A percentile compares a stretch with the other conserved stretches of the same genome.
These are phyloP conservation scores for Lyophyllum shimeji DNA, from an alignment of 768 basidiomycete genomes.

Conservation along the genomic window DNA sequence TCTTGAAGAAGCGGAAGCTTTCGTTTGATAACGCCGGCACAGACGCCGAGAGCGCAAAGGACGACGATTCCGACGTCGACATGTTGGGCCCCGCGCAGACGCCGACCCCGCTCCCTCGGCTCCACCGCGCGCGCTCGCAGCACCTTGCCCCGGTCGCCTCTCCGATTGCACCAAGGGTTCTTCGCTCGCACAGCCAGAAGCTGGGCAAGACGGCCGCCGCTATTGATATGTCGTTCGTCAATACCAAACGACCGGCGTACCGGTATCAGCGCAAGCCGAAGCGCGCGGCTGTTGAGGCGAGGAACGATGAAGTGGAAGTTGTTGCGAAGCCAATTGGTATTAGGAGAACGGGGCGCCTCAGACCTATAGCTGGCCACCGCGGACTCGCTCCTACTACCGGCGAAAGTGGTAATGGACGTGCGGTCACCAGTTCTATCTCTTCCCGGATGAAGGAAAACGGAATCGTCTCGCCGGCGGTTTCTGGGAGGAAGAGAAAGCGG, in stretches of 20 bases:
- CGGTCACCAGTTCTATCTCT: not conserved
- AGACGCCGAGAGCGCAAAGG: too few species aligned
- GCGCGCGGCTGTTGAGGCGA: not conserved
- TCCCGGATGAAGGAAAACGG: not conserved
- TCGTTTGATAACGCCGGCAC: conserved; percentile 12
- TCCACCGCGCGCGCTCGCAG: conserved; percentile 10
- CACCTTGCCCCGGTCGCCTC: not conserved
- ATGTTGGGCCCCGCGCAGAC: conserved; percentile 11
- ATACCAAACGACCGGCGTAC: not conserved
- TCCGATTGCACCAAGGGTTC: conserved; percentile 13
- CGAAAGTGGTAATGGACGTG: not conserved
- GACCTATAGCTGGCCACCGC: conserved; percentile 6
- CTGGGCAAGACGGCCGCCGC: not conserved
- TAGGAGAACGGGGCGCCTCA: conserved; percentile 14
- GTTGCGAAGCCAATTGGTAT: conserved; percentile 7
- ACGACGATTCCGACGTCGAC: conserved; percentile 13
- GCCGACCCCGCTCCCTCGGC: conserved; percentile 17
- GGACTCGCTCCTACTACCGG: not conserved
- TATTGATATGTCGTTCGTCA: conserved; percentile 15
- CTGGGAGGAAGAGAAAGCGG: conserved; percentile 17
- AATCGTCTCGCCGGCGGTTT: not conserved
- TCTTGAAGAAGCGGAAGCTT: conserved; percentile 25
- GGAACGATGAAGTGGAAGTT: not conserved
- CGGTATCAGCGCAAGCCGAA: conserved; percentile 10
- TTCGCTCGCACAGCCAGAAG: conserved; percentile 18